phyloP scores from a whole-genome alignment of 1,284 basidiomycete species.

The Fomitopsis betulina region DNA sequence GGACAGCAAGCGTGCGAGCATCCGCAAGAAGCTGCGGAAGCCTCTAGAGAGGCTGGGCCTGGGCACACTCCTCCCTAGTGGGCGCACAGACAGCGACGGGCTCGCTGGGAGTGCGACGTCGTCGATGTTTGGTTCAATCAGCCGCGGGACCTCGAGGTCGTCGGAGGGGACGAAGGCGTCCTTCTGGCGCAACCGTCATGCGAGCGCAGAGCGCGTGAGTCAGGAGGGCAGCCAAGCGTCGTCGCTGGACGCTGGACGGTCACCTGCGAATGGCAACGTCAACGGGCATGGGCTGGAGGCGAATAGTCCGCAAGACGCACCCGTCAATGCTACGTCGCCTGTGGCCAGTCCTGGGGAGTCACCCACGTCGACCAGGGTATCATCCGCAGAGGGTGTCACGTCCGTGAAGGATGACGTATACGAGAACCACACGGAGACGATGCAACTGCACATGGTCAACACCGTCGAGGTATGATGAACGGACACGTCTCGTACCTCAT shows the following conservation, averaged over 20 bases:
- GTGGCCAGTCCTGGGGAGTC: background rate
- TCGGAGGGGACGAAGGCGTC: background rate
- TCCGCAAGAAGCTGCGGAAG: background rate
- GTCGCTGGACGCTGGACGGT: background rate
- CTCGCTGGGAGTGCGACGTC: background rate
- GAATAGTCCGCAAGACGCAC: background rate
- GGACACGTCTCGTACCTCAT: background rate
- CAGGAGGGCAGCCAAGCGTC: background rate
- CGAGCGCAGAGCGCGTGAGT: background rate
- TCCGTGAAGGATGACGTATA: conserved; percentile 11
- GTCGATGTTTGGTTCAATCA: background rate
- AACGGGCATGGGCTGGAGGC: background rate
- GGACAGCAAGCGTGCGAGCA: background rate
- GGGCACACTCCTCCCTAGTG: background rate
- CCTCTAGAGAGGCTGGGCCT: background rate
- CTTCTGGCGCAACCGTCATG: background rate
- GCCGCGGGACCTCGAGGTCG: background rate
- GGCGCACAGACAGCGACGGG: background rate
- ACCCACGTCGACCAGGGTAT: background rate
- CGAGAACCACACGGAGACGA: conserved; percentile 18
- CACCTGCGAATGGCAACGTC: background rate
- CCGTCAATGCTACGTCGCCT: background rate
- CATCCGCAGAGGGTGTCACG: background rate
- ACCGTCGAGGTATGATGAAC: conserved; percentile 7
- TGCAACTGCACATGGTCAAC: conserved; percentile 14